A percentile compares a stretch with the other conserved stretches of the same genome.
Conservation (phyloP, 495 filamentous ascomycete species). For the Penicillium atrosanguineum region DNA sequence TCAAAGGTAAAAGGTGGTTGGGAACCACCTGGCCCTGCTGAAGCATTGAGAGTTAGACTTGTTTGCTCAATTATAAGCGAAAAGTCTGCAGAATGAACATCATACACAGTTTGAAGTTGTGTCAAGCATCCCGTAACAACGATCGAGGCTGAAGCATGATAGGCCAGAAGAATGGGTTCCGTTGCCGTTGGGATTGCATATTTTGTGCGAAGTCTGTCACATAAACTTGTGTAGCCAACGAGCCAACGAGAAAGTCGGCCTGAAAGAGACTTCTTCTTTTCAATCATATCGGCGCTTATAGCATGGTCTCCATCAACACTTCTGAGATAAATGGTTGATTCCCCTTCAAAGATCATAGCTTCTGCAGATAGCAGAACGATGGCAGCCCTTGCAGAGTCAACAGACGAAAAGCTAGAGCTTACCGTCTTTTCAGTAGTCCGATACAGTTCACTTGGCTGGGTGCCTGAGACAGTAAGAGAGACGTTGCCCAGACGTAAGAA, state of each 20-base stretch:
- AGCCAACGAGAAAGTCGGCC: slow-evolving; percentile 8
- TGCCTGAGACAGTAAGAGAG: slow-evolving; percentile 21
- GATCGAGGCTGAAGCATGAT: slow-evolving; percentile 13
- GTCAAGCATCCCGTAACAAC: slow-evolving; percentile 13
- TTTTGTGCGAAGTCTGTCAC: not conserved
- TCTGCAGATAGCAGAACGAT: slow-evolving; percentile 26
- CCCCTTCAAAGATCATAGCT: slow-evolving; percentile 17
- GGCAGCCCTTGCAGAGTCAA: slow-evolving; percentile 33
- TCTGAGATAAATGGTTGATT: slow-evolving; percentile 5
- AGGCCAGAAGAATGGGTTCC: slow-evolving; percentile 15
- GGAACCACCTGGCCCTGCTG: slow-evolving; percentile 15
- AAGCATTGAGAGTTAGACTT: slow-evolving; percentile 13
- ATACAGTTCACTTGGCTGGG: slow-evolving; percentile 16
- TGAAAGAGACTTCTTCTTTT: slow-evolving; percentile 8
- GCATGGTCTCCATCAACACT: not conserved
- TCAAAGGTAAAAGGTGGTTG: slow-evolving; percentile 41
- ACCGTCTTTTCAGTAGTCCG: not conserved
- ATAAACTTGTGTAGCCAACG: slow-evolving; percentile 1
- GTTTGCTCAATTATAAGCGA: slow-evolving; percentile 30
- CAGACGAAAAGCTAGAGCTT: slow-evolving; percentile 16
- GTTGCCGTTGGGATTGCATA: not conserved
- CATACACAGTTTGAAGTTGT: slow-evolving; percentile 15
- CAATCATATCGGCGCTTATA: slow-evolving; percentile 8
- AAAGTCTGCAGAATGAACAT: slow-evolving; percentile 27
- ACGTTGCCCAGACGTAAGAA: slow-evolving; percentile 22